phyloP scores from a whole-genome alignment of 23 red algal species.

The Gracilariopsis chorda region DNA sequence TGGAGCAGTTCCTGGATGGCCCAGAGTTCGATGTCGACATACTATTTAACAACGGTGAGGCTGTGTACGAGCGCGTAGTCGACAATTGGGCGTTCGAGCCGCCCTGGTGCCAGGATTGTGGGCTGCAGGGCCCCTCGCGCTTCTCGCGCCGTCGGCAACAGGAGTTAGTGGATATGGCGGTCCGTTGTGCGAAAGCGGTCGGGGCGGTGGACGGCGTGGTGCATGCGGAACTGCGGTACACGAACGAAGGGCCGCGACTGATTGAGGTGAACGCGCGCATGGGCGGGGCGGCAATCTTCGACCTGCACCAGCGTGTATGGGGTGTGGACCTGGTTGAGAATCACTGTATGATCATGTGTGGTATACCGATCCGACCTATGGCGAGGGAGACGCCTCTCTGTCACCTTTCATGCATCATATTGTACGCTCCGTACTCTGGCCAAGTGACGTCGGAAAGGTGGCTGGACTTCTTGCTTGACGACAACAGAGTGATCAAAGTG shows the following conservation, averaged over 20 bases:
- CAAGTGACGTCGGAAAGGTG: slow-evolving; percentile 59
- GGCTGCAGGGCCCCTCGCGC: slow-evolving; percentile 90
- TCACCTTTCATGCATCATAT: slow-evolving; percentile 68
- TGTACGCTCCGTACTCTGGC: slow-evolving; percentile 96
- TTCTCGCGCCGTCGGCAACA: slow-evolving; percentile 72
- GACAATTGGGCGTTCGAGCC: slow-evolving; percentile 96
- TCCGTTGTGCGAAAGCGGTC: slow-evolving; percentile 69
- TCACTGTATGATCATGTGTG: slow-evolving; percentile 82
- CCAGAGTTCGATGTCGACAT: slow-evolving; percentile 98
- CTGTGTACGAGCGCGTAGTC: slow-evolving; percentile 83
- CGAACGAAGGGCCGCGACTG: slow-evolving; percentile 82
- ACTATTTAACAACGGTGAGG: slow-evolving; percentile 73
- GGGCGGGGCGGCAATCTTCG: slow-evolving; percentile 90
- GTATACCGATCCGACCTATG: slow-evolving; percentile 80
- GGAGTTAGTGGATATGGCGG: slow-evolving; percentile 72
- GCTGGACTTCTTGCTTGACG: slow-evolving; percentile 51
- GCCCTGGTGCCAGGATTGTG: slow-evolving; percentile 97
- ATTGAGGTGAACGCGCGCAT: slow-evolving; percentile 99
- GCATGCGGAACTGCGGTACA: slow-evolving; percentile 97
- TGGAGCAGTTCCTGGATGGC: slow-evolving; percentile 96
- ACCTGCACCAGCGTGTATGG: slow-evolving; percentile 84
- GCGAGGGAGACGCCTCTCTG: slow-evolving; percentile 44
- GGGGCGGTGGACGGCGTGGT: slow-evolving; percentile 83
- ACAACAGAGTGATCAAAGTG: slow-evolving; percentile 43
- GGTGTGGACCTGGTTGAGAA: slow-evolving; percentile 99